Evolutionary conservation across 441 rosid genomes (phyloP), one percentile per base, ranked within the genome.

Genomic region (Aquilaria agallochum): DNA sequence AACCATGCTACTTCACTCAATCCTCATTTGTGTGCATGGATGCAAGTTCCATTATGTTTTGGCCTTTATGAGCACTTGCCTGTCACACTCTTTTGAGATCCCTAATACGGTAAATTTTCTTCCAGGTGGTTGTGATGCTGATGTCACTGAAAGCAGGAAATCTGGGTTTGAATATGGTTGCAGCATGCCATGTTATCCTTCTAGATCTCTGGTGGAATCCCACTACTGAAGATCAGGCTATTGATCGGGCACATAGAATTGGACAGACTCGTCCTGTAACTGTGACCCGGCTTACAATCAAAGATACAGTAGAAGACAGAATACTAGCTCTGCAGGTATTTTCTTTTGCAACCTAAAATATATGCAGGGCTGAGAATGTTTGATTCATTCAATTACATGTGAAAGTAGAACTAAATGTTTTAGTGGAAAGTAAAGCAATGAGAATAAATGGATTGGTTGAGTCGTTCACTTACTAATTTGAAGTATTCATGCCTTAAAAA

Each of bases 201-300:
- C 70, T 94, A 76, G 99, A 94, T 71, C 94, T 87, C 47, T 94
- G 97, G 99, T 94, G 97, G 99, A 94, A 94, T 74, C 99, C 99
- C 59, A 79, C 95, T 48, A 91, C 97, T 3, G 99, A 94, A 85
- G 97, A 94, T 78, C 96, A 94, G 79, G 97, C 97, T 67, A 67
- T 91, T 62, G 97, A 94, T 69, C 84, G 97, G 68, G 96, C 99
- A 52, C 99, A 91, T 80, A 87, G 99, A 76, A 94, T 94, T 74
- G 96, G 97, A 66, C 99, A 94, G 83, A 89, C 94, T 50, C 92
- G 91, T 64, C 86, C 96, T 13, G 96, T 94, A 54, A 91, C 86
- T 59, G 96, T 94, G 20, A 86, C 96, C 56, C 87, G 96, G 47
- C 80, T 94, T 50, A 91, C 99, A 33, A 78, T 94, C 50, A 86